These are phyloP conservation scores for Xylariaceae sp. DNA, from an alignment of 2,329 filamentous ascomycete species.

Conservation along the genomic window DNA sequence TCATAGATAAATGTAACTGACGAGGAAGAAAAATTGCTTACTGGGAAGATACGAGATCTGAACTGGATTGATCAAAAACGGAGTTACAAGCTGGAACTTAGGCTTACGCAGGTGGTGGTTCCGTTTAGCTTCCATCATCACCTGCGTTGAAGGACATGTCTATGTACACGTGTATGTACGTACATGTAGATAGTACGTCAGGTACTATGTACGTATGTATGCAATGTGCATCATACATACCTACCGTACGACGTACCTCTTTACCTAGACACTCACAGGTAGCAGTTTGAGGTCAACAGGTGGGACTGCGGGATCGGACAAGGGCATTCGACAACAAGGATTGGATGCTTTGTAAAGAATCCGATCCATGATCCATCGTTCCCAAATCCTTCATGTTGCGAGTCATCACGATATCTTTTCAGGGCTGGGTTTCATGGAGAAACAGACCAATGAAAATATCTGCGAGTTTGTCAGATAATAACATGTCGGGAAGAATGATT, in stretches of 20 bases:
- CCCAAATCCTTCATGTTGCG: background rate
- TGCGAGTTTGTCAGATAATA: background rate
- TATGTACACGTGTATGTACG: background rate
- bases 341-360: constrained; percentile 7
- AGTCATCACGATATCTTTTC: background rate
- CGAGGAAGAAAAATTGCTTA: background rate
- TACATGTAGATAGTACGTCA: too few relatives aligned
- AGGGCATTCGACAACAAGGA: constrained; percentile 26
- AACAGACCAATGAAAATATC: background rate
- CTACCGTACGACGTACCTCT: too few relatives aligned
- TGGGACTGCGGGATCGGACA: constrained; percentile 25
- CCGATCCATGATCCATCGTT: background rate
- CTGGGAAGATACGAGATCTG: background rate
- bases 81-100: too few relatives aligned
- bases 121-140: background rate
- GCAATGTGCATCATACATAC: constrained; percentile 23
- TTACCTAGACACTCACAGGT: too few relatives aligned
- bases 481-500: background rate
- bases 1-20: background rate
- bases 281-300: too few relatives aligned
- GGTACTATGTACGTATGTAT: too few relatives aligned
- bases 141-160: background rate
- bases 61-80: too few relatives aligned
- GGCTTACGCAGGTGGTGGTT: background rate
- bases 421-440: background rate